Evolutionary conservation across 495 filamentous ascomycete genomes (phyloP), one percentile per base, ranked within the genome.

Genomic region (Talaromyces nanjingensis): DNA sequence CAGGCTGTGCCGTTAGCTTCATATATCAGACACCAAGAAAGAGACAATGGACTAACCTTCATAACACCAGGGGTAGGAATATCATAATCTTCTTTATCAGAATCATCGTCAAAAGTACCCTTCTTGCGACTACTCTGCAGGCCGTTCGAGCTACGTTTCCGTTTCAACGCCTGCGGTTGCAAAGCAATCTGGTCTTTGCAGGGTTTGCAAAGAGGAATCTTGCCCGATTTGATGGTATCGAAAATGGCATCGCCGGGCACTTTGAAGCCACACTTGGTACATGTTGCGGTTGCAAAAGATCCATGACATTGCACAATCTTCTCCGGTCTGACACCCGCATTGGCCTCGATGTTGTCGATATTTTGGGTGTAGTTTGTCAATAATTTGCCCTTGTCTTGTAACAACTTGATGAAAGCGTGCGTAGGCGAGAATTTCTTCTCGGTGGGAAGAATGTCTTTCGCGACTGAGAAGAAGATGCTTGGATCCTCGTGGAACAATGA

Each of bases 291-390:
- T 9, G 93, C 94, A 71, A 97, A 98, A 12, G 90, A 94, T 59
- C 94, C 94, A 67, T 98, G 94, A 71, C 94, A 98, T 73, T 98
- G 94, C 22, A 98, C 88, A 11, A 98, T 85, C 64, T 96, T 96
- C 39, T 93, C 89, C 0, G 86, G 81, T 6, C 74, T 70, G 56
- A 98, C 93, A 14, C 94, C 94, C 1, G 93, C 94, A 63, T 89
- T 87, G 34, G 84, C 85, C 71, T 98, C 94, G 56, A 98, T 88
- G 69, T 98, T 97, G 78, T 98, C 94, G 68, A 98, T 98, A 72
- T 98, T 98, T 73, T 98, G 94, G 2, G 93, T 96, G 76, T 97
- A 98, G 75, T 97, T 96, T 27, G 93, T 98, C 58, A 97, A 81
- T 20, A 98, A 85, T 70, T 96, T 96, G 22, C 86, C 87, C 72